A percentile compares a stretch with the other conserved stretches of the same genome.
These are phyloP conservation scores for Pseudomonodictys pantanalensis DNA, from an alignment of 495 filamentous ascomycete species.

Conservation along the genomic window DNA sequence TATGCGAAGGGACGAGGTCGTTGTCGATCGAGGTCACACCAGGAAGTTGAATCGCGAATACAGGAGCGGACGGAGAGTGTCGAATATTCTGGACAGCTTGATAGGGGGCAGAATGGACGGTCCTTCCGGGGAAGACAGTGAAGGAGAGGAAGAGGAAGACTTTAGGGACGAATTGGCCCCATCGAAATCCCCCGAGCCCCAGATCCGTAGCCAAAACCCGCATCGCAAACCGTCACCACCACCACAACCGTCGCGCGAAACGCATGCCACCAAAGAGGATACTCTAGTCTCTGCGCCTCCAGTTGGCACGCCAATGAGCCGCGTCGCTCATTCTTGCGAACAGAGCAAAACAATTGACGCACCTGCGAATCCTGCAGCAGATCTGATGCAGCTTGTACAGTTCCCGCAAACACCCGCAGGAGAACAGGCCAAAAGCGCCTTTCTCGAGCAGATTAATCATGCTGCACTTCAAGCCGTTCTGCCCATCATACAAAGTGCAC, in stretches of 20 bases:
- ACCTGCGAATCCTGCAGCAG: neutral
- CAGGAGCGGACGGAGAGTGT: slow-evolving; percentile 12
- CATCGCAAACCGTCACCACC: neutral
- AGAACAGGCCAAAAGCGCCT: neutral
- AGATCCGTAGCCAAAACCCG: neutral
- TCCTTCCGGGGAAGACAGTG: slow-evolving; percentile 4
- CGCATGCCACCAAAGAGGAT: neutral
- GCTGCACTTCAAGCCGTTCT: neutral
- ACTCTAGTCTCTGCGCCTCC: neutral
- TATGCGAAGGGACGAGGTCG: slow-evolving; percentile 68
- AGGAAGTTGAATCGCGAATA: slow-evolving; percentile 30
- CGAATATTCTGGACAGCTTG: slow-evolving; percentile 31
- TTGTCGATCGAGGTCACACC: slow-evolving; percentile 86
- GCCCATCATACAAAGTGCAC: neutral
- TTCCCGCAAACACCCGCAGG: slow-evolving; percentile 1
- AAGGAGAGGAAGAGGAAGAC: slow-evolving; percentile 20
- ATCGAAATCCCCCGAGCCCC: neutral
- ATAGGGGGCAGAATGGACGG: slow-evolving; percentile 5
- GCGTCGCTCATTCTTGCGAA: neutral
- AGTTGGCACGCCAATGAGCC: neutral
- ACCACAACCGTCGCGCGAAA: neutral
- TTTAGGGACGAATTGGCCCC: slow-evolving; percentile 22
- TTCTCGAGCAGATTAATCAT: neutral
- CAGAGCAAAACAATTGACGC: neutral
- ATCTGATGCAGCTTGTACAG: slow-evolving; percentile 5